These are phyloP conservation scores for Penicillium sp. DNA, from an alignment of 2,329 filamentous ascomycete species.

Conservation along the genomic window DNA sequence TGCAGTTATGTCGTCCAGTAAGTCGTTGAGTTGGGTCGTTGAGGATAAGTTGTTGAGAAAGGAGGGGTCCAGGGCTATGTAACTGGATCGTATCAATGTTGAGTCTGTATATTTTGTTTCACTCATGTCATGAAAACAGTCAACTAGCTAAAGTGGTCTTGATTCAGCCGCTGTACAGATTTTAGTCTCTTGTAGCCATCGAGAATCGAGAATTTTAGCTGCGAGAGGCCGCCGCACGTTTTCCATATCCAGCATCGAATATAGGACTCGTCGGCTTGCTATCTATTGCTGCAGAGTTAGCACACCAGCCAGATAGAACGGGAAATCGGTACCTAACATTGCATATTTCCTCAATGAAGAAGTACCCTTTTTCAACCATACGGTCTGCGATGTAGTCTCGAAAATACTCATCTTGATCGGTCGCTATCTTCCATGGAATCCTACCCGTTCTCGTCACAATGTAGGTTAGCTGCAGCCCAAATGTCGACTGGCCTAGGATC, in stretches of 20 bases:
- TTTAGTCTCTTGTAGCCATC: slow-evolving; percentile 7
- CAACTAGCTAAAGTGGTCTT: neutral
- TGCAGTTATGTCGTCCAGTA: no score
- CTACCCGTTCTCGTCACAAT: slow-evolving; percentile 92
- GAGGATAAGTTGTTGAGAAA: no score
- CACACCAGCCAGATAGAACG: neutral
- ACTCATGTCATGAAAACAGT: no score
- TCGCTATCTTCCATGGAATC: slow-evolving; percentile 66
- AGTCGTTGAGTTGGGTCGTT: no score
- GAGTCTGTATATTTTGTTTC: no score
- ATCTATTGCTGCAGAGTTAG: slow-evolving; percentile 4
- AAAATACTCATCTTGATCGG: slow-evolving; percentile 4
- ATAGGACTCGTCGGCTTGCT: slow-evolving; percentile 7
- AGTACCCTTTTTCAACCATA: slow-evolving; percentile 6
- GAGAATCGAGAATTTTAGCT: slow-evolving; percentile 7
- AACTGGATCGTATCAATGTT: no score
- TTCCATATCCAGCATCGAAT: slow-evolving; percentile 12
- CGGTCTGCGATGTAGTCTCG: slow-evolving; percentile 9
- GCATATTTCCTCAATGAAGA: slow-evolving; percentile 12
- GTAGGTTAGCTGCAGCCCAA: slow-evolving; percentile 93
- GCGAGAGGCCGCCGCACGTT: neutral
- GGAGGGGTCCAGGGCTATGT: no score
- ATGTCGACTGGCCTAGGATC: slow-evolving; percentile 86
- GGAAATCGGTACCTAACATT: neutral
- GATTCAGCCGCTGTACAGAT: neutral